phyloP scores from a whole-genome alignment of 2,329 filamentous ascomycete species.

The Bimuria novae-zelandiae region DNA sequence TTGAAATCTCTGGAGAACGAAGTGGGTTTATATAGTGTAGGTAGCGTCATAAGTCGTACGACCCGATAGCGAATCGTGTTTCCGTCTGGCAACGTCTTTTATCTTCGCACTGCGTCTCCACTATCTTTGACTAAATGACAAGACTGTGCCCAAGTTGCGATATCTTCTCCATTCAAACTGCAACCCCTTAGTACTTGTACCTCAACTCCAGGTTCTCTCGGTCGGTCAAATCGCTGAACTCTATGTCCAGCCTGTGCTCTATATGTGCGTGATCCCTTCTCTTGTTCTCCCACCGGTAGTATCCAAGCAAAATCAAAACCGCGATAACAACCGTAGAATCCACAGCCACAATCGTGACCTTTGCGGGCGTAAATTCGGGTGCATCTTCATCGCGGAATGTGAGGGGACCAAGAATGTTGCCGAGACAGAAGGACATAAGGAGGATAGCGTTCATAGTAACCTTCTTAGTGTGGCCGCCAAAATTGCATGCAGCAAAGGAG shows the following conservation, averaged over 20 bases:
- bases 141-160: no score
- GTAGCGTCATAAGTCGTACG: no score
- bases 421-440: conserved; percentile 41
- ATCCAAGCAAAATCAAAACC: conserved; percentile 16
- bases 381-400: conserved; percentile 47
- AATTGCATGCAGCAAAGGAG: conserved; percentile 23
- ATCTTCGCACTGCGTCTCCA: no score
- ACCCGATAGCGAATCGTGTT: no score
- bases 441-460: conserved; percentile 43
- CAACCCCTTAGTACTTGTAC: conserved; percentile 40
- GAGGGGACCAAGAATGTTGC: conserved; percentile 48
- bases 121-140: no score
- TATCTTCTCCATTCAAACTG: no score
- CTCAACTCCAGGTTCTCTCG: conserved; percentile 60
- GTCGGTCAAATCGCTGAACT: conserved; percentile 60
- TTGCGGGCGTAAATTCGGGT: conserved; percentile 48
- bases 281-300: conserved; percentile 24
- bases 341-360: conserved; percentile 48
- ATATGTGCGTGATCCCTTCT: conserved; percentile 8
- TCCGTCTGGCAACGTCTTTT: no score
- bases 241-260: conserved; percentile 18
- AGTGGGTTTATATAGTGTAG: no score
- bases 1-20: no score
- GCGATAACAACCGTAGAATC: conserved; percentile 36
- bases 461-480: conserved; percentile 45